phyloP scores from a whole-genome alignment of 805 yeast species.

The Tanozyma kutaoensis region DNA sequence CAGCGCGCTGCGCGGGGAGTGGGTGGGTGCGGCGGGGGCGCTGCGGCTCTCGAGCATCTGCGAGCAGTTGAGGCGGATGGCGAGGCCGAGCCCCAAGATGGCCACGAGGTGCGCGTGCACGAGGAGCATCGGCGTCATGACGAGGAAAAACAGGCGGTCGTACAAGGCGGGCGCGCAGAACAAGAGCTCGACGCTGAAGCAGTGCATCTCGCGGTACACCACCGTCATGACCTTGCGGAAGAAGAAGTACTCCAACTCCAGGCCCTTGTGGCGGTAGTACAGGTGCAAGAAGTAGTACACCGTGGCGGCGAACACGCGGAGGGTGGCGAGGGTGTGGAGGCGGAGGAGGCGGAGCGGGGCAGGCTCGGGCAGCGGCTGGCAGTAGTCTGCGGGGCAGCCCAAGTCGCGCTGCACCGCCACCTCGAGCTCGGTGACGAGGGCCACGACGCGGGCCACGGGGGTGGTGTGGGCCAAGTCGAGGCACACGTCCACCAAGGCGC shows the following conservation, averaged over 20 bases:
- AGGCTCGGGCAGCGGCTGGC: background rate
- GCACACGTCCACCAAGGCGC: slow-evolving; percentile 3
- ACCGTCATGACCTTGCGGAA: slow-evolving; percentile 6
- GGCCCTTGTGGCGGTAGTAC: slow-evolving; percentile 6
- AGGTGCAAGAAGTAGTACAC: slow-evolving; percentile 8
- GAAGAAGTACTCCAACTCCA: slow-evolving; percentile 6
- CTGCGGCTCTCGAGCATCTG: slow-evolving; percentile 1
- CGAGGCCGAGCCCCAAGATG: slow-evolving; percentile 4
- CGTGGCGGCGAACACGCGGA: slow-evolving; percentile 5
- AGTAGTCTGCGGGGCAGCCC: slow-evolving; percentile 4
- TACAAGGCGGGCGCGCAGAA: slow-evolving; percentile 2
- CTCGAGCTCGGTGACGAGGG: slow-evolving; percentile 4
- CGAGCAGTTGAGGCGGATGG: slow-evolving; percentile 3
- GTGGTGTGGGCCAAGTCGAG: slow-evolving; percentile 1
- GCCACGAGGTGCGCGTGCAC: slow-evolving; percentile 3
- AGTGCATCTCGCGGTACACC: slow-evolving; percentile 6
- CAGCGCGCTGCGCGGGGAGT: background rate
- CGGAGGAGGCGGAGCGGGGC: slow-evolving; percentile 1
- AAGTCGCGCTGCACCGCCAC: slow-evolving; percentile 1
- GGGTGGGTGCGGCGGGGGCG: background rate
- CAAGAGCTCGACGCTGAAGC: slow-evolving; percentile 3
- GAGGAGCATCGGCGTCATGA: slow-evolving; percentile 4
- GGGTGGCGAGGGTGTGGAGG: slow-evolving; percentile 2
- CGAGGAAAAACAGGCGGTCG: slow-evolving; percentile 3
- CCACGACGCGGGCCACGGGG: slow-evolving; percentile 2